These are phyloP conservation scores for Stipa capillata DNA, from an alignment of 176 grass and related monocot genomes.

Conservation along the genomic window DNA sequence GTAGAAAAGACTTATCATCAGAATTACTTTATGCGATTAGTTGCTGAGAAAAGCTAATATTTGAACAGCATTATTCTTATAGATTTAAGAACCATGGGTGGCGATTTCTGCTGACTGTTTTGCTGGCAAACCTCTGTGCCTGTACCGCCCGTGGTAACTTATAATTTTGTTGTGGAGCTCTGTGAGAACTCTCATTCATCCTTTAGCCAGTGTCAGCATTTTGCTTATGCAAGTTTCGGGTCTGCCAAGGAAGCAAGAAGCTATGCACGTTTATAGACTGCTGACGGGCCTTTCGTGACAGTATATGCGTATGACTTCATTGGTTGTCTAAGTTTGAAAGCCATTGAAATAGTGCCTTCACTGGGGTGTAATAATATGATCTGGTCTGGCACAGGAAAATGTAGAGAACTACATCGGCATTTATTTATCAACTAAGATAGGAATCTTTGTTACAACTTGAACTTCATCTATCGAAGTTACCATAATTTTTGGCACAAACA, in stretches of 20 bases:
- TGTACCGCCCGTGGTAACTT: too few relatives aligned
- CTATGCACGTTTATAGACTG: constrained; percentile 7
- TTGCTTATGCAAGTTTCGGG: not conserved
- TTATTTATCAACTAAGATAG: constrained; percentile 10
- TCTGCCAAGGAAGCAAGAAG: not conserved
- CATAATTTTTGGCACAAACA: not conserved
- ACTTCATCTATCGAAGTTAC: not conserved
- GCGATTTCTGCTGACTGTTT: too few relatives aligned
- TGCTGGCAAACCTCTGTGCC: too few relatives aligned
- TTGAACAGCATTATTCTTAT: constrained; percentile 2
- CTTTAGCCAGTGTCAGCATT: not conserved
- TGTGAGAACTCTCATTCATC: not conserved
- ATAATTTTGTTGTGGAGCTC: not conserved
- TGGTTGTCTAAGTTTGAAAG: constrained; percentile 15
- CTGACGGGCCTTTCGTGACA: constrained; percentile 1
- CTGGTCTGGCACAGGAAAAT: not conserved
- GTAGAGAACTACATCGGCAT: constrained; percentile 17
- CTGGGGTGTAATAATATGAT: not conserved
- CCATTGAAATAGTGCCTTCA: not conserved
- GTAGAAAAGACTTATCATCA: not conserved
- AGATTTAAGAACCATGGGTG: too few relatives aligned
- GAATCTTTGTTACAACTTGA: constrained; percentile 5
- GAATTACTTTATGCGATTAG: not conserved
- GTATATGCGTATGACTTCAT: not conserved
- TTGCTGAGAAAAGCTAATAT: not conserved